A percentile compares a stretch with the other conserved stretches of the same genome.
phyloP scores from a whole-genome alignment of 441 rosid genomes.

The Gossypium lobatum region DNA sequence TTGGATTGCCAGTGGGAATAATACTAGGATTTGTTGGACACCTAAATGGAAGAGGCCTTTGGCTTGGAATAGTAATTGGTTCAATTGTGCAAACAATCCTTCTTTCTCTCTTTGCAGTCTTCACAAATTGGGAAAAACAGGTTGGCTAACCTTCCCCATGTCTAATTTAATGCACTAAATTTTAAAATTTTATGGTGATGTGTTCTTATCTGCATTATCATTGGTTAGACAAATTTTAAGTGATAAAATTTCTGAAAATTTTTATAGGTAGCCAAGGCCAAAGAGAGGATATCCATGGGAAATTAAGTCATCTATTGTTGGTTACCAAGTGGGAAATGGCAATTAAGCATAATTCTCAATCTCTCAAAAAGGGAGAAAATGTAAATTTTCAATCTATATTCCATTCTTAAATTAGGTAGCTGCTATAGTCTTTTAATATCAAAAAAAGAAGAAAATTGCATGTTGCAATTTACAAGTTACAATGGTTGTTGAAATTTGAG shows the following conservation, averaged over 20 bases:
- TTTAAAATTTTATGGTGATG: no score
- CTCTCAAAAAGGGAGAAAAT: neutral
- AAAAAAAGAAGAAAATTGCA: no score
- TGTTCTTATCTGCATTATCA: no score
- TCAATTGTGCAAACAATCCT: conserved; percentile 29
- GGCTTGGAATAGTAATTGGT: conserved; percentile 36
- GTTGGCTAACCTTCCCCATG: conserved; percentile 1
- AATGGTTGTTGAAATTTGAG: neutral
- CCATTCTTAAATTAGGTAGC: neutral
- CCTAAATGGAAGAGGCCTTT: conserved; percentile 33
- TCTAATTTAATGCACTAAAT: no score
- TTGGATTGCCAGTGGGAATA: conserved; percentile 31
- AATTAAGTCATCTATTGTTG: neutral
- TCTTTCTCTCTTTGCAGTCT: conserved; percentile 21
- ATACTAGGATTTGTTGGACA: conserved; percentile 30
- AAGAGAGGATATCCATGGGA: neutral
- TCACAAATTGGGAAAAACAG: conserved; percentile 29
- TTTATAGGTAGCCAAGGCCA: conserved; percentile 3
- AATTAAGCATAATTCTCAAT: neutral
- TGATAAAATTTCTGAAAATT: neutral
- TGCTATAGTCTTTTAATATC: no score
- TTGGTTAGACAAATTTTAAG: neutral
- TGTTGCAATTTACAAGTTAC: no score
- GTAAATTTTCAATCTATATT: neutral
- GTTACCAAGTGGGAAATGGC: neutral